Conservation (phyloP, 2,329 filamentous ascomycete genomes). For the Tolypocladium ovalisporum region DNA sequence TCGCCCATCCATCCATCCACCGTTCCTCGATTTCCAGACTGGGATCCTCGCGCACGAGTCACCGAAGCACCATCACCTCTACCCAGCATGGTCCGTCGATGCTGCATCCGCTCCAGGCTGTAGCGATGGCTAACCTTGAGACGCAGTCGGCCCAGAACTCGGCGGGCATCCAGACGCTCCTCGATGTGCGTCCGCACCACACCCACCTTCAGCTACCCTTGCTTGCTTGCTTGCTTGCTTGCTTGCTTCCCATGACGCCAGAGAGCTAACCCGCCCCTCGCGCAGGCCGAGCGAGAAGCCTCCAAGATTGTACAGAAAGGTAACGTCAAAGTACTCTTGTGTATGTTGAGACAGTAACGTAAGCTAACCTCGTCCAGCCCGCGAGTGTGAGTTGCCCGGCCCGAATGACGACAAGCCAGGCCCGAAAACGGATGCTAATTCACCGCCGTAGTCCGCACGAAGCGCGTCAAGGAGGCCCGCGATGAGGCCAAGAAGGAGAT, state of each 20-base stretch:
- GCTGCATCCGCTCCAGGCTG: neutral
- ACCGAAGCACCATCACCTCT: neutral
- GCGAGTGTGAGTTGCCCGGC: constrained; percentile 63
- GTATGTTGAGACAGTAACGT: neutral
- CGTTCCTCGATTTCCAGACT: neutral
- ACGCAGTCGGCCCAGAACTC: constrained; percentile 93
- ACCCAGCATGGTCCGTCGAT: constrained; percentile 5
- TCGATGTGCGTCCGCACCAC: constrained; percentile 63
- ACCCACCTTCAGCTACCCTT: neutral
- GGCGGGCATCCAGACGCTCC: constrained; percentile 93
- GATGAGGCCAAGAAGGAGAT: constrained; percentile 97
- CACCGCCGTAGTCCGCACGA: constrained; percentile 54
- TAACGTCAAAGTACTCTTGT: constrained; percentile 24
- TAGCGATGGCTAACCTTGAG: neutral
- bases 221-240: too few species aligned
- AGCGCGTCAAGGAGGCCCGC: constrained; percentile 92
- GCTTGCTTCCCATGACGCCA: too few species aligned
- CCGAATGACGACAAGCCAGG: neutral
- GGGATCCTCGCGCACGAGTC: neutral
- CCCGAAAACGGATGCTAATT: constrained; percentile 1
- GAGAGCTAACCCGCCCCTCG: constrained; percentile 1
- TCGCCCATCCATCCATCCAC: neutral
- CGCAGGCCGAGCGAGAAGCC: constrained; percentile 88
- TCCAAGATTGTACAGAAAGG: constrained; percentile 99
- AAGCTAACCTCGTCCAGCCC: constrained; percentile 39